phyloP scores from a whole-genome alignment of 768 basidiomycete genomes.

The Boletus barrowsii region DNA sequence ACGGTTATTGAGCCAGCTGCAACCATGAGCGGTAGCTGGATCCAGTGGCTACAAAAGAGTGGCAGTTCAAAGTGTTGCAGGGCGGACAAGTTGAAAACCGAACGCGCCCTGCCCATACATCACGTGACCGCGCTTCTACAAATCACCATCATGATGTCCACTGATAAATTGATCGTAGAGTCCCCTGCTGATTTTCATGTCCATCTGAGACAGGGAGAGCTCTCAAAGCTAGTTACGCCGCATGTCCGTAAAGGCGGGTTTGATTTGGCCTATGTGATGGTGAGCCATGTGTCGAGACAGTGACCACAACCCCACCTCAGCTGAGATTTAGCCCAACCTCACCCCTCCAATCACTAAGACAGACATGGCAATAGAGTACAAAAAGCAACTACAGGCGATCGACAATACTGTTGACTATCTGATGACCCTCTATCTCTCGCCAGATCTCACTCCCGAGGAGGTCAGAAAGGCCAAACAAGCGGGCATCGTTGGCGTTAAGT shows the following conservation, averaged over 20 bases:
- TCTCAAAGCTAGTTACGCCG: conserved; percentile 81
- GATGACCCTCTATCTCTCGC: conserved; percentile 95
- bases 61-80: neutral
- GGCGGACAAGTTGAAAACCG: conserved; percentile 27
- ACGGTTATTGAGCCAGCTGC: conserved; percentile 86
- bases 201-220: conserved; percentile 85
- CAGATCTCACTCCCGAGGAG: conserved; percentile 85
- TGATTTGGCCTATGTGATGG: conserved; percentile 94
- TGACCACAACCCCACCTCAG: conserved; percentile 9
- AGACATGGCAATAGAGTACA: conserved; percentile 78
- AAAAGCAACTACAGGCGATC: conserved; percentile 65
- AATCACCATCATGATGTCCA: conserved; percentile 24
- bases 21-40: conserved; percentile 49
- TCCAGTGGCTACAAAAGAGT: neutral
- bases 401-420: conserved; percentile 82
- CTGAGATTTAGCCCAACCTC: conserved; percentile 74
- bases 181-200: conserved; percentile 95
- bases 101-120: conserved; percentile 22
- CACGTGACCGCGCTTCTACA: conserved; percentile 33
- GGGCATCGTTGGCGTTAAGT: conserved; percentile 90
- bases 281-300: conserved; percentile 32
- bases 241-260: conserved; percentile 92
- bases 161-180: conserved; percentile 17
- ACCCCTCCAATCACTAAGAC: conserved; percentile 84
- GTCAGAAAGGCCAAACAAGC: conserved; percentile 82